These are phyloP conservation scores for Calonectria pseudoturangicola DNA, from an alignment of 2,329 filamentous ascomycete genomes.

Conservation along the genomic window DNA sequence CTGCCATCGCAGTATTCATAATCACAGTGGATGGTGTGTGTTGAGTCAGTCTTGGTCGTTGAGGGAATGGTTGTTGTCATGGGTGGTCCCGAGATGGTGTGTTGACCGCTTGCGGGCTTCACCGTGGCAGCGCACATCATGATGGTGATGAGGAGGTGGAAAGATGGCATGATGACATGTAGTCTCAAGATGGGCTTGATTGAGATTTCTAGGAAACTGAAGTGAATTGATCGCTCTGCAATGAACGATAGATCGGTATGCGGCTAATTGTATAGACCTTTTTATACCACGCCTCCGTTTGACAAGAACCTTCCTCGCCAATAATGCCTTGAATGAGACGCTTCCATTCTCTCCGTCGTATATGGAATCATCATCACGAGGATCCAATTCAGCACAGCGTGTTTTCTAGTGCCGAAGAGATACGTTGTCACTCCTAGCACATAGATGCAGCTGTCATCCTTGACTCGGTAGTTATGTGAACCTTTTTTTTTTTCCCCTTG, in stretches of 20 bases:
- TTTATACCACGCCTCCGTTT: neutral
- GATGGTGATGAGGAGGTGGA: slow-evolving; percentile 31
- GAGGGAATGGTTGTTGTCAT: slow-evolving; percentile 6
- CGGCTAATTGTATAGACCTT: neutral
- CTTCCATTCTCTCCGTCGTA: too few species aligned
- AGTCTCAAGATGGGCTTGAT: neutral
- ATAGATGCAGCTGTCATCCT: too few species aligned
- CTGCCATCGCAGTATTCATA: slow-evolving; percentile 61
- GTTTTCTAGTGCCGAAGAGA: too few species aligned
- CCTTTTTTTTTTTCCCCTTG: too few species aligned
- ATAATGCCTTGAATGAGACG: too few species aligned
- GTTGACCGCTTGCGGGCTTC: slow-evolving; percentile 29
- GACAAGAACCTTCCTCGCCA: neutral
- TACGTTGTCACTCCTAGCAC: too few species aligned
- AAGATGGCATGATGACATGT: neutral
- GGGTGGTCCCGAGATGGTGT: neutral
- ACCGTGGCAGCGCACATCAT: slow-evolving; percentile 20
- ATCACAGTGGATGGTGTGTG: slow-evolving; percentile 56
- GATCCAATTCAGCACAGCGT: too few species aligned
- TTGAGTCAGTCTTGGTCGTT: slow-evolving; percentile 37
- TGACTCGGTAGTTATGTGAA: neutral
- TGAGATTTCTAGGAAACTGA: neutral
- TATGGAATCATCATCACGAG: too few species aligned
- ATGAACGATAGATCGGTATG: neutral
- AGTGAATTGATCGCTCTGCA: neutral